Evolutionary conservation across 1,284 basidiomycete genomes (phyloP), one percentile per base, ranked within the genome.

Genomic region (Leccinum griseonigrum): DNA sequence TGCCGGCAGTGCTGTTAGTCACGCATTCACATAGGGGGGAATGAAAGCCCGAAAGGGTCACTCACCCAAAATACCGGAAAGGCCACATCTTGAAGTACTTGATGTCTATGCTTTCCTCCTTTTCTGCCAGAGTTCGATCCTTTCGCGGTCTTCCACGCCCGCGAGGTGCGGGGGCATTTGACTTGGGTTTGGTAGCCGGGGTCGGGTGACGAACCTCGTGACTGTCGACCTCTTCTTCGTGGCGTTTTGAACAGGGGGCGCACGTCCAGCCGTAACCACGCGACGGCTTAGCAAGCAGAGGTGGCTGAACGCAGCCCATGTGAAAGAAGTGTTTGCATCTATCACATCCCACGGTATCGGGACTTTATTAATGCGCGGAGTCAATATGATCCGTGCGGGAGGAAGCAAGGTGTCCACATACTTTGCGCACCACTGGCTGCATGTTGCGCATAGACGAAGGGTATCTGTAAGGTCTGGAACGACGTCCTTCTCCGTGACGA

Each of bases 221-320:
- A 61, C 84, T 84, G 67, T 93, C 91, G 34, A 96, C 92, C 70
- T 94, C 90, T 69, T 95, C 91, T 68, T 94, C 94, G 71, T 97
- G 91, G 68, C 87, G 84, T 56, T 87, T 85, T 3, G 95, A 93
- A 75, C 97, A 98, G 1, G 94, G 91, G 0, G 93, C 93, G 70
- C 97, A 99, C 4, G 94, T 95, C 97, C 97, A 99, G 36, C 94
- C 95, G 77, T 98, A 98, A 28, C 97, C 97, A 66, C 95, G 89
- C 18, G 95, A 94, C 2, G 97, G 97, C 76, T 98, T 98, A 3
- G 91, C 91, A n/a, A 84, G 78, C n/a, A 99, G 81, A 2, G 97
- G 96, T 26, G 97, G 97, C 64, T 90, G 90, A 58, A 98, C 89
- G 72, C 97, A 99, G 62, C 81, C 76, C 92, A 98, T 98, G 77